Evolutionary conservation across 805 yeast genomes (phyloP).

Genomic region (Danielia oregonensis): DNA sequence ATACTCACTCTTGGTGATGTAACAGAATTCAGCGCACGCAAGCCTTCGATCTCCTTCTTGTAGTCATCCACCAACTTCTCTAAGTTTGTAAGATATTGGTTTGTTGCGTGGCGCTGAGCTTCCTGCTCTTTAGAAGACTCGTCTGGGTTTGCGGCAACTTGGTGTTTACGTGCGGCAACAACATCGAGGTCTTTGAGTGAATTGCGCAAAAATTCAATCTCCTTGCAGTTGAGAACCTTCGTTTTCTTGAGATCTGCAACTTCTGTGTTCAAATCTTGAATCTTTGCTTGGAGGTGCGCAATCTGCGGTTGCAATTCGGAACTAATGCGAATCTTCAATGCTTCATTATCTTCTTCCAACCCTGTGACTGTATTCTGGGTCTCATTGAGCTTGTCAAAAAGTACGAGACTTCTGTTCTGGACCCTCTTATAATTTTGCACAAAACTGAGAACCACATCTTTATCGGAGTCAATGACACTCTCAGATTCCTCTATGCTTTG

Average conservation of each 20-base stretch:
- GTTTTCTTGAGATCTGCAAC: constrained; percentile 47
- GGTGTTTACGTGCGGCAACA: constrained; percentile 16
- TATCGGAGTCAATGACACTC: constrained; percentile 7
- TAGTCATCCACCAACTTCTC: constrained; percentile 53
- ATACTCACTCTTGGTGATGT: constrained; percentile 10
- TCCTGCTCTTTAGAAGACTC: constrained; percentile 15
- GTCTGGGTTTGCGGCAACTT: constrained; percentile 2
- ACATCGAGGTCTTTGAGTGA: constrained; percentile 51
- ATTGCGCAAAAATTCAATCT: constrained; percentile 53
- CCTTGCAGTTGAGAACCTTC: constrained; percentile 50
- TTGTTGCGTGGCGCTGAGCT: constrained; percentile 19
- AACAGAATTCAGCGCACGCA: constrained; percentile 30
- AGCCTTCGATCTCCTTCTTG: constrained; percentile 45
- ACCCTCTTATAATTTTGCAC: constrained; percentile 35
- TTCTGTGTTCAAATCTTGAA: constrained; percentile 12
- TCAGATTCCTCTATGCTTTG: constrained; percentile 22
- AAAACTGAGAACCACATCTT: constrained; percentile 12
- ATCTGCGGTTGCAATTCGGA: constrained; percentile 13
- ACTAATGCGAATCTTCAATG: constrained; percentile 4
- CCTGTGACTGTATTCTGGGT: constrained; percentile 17
- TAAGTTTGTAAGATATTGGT: constrained; percentile 37
- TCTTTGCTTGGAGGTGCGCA: constrained; percentile 9
- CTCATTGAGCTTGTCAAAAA: constrained; percentile 34
- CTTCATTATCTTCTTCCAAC: constrained; percentile 6
- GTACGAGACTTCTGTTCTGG: constrained; percentile 28